phyloP scores from a whole-genome alignment of 495 filamentous ascomycete genomes.

The Penicillium malachiteum region DNA sequence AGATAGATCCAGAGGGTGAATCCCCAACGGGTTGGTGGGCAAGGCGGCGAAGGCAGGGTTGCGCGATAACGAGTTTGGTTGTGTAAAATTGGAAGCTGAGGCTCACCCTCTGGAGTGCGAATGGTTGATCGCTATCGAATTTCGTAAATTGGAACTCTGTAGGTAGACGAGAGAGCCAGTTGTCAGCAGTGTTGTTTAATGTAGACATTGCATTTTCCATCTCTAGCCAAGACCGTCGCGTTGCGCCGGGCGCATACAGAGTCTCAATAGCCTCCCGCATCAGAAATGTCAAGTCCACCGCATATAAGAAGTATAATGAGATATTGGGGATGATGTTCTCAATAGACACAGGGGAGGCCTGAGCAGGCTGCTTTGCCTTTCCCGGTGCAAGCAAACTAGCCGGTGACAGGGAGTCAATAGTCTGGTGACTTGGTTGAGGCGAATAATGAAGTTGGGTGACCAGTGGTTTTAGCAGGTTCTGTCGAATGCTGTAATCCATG shows the following conservation, averaged over 20 bases:
- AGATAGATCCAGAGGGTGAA: constrained; percentile 32
- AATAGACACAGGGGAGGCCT: neutral
- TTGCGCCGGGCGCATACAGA: constrained; percentile 22
- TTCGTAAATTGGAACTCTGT: constrained; percentile 27
- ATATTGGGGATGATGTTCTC: constrained; percentile 17
- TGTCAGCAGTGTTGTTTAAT: constrained; percentile 21
- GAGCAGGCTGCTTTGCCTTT: constrained; percentile 7
- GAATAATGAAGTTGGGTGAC: constrained; percentile 8
- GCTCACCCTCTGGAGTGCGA: constrained; percentile 30
- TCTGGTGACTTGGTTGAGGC: constrained; percentile 2
- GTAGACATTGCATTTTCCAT: constrained; percentile 20
- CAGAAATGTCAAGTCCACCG: constrained; percentile 24
- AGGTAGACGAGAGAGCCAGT: constrained; percentile 26
- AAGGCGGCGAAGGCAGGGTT: constrained; percentile 58
- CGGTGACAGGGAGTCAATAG: neutral
- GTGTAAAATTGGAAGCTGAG: constrained; percentile 56
- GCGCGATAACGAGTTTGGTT: constrained; percentile 53
- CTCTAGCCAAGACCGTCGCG: constrained; percentile 21
- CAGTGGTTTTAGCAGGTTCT: constrained; percentile 16
- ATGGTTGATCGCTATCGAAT: constrained; percentile 20
- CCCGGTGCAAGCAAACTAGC: neutral
- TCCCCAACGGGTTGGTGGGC: constrained; percentile 12
- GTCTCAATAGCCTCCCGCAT: constrained; percentile 22
- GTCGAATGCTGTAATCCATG: constrained; percentile 27
- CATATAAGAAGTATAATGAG: constrained; percentile 24